phyloP scores from a whole-genome alignment of 2,329 filamentous ascomycete genomes.

The Allantophomopsis cytisporea region DNA sequence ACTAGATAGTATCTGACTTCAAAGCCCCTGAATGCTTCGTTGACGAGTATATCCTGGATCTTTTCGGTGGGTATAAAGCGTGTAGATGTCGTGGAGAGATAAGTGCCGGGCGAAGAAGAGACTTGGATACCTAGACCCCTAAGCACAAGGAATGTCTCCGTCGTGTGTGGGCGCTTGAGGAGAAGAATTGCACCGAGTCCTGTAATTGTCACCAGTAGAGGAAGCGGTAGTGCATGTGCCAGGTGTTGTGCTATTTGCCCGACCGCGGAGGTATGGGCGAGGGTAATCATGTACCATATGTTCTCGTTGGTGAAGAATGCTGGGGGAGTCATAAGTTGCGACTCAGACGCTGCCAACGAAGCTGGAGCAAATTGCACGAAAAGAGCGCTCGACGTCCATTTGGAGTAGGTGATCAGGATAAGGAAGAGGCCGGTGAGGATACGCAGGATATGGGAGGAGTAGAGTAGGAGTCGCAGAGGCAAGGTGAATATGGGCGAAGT shows the following conservation, averaged over 20 bases:
- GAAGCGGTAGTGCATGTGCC: conserved; percentile 22
- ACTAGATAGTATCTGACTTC: conserved; percentile 82
- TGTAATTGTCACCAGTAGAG: conserved; percentile 24
- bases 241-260: conserved; percentile 19
- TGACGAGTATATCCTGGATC: conserved; percentile 86
- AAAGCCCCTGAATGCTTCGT: conserved; percentile 89
- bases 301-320: conserved; percentile 6
- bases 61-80: conserved; percentile 80
- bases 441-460: conserved; percentile 26
- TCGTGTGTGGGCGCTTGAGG: conserved; percentile 34
- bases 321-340: neutral
- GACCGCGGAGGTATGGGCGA: conserved; percentile 14
- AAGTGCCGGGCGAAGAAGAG: conserved; percentile 54
- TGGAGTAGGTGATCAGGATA: conserved; percentile 34
- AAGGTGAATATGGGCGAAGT: conserved; percentile 49
- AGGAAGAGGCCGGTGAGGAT: conserved; percentile 24
- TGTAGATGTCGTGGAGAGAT: conserved; percentile 47
- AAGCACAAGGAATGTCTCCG: conserved; percentile 81
- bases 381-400: conserved; percentile 21
- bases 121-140: conserved; percentile 87
- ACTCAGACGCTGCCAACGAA: conserved; percentile 1
- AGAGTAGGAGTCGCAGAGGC: conserved; percentile 29
- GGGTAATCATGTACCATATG: conserved; percentile 14
- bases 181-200: conserved; percentile 27
- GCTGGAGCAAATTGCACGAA: conserved; percentile 3